Percentiles rank a stretch among this genome's conserved stretches.
These are phyloP conservation scores for Sporothrix brasiliensis DNA, from an alignment of 2,329 filamentous ascomycete species.

Conservation along the genomic window DNA sequence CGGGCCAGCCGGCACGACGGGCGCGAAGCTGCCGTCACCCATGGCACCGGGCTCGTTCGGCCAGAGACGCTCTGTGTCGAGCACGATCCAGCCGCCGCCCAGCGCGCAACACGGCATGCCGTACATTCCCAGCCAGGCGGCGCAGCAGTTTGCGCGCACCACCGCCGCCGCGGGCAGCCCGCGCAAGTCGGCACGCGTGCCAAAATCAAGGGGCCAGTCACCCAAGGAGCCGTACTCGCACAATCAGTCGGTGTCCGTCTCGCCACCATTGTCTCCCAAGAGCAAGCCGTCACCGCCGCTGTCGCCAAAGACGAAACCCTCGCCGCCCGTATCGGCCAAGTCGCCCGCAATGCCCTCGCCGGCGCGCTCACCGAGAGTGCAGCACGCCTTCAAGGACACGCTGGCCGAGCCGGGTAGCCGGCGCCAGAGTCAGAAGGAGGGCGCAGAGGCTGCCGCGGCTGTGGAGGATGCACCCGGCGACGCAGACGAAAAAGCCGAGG, in stretches of 20 bases:
- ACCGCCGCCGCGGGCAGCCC: conserved; percentile 46
- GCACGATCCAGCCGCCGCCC: neutral
- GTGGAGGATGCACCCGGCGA: neutral
- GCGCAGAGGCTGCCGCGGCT: neutral
- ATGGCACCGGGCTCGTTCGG: neutral
- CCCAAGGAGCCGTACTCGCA: neutral
- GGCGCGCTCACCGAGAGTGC: neutral
- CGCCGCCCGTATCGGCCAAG: neutral
- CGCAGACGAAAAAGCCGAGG: neutral
- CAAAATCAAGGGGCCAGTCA: neutral
- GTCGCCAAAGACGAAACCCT: neutral
- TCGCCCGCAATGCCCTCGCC: neutral
- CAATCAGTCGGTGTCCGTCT: neutral
- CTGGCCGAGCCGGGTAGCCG: neutral
- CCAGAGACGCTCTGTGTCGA: neutral
- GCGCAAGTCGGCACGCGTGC: neutral
- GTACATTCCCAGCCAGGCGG: conserved; percentile 58
- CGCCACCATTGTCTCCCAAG: neutral
- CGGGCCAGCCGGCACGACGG: neutral
- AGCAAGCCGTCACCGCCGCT: neutral
- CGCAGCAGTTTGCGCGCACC: conserved; percentile 58
- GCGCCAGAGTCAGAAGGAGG: conserved; percentile 7
- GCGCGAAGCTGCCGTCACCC: neutral
- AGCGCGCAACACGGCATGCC: conserved; percentile 38
- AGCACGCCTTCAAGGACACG: conserved; percentile 26